phyloP scores from a whole-genome alignment of 208 protist genomes.

The Acanthamoeba sp. region DNA sequence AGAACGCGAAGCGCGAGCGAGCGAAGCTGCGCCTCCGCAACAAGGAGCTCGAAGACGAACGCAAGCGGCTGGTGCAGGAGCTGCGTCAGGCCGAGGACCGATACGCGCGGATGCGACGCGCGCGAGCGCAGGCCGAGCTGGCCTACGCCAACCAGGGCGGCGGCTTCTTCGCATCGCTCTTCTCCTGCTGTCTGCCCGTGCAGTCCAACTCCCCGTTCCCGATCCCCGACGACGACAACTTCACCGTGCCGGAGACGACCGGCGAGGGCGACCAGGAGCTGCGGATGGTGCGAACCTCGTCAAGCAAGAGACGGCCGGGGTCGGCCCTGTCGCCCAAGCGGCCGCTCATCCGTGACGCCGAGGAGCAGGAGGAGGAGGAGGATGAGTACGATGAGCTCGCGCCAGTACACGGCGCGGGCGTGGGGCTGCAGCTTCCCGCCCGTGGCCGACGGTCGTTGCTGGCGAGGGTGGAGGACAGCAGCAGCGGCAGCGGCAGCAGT shows the following conservation, averaged over 20 bases:
- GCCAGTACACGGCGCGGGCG: neutral
- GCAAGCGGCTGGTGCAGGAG: constrained; percentile 14
- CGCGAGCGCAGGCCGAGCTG: neutral
- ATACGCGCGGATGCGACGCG: neutral
- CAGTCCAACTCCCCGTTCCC: neutral
- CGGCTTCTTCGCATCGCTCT: constrained; percentile 3
- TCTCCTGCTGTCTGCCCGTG: neutral
- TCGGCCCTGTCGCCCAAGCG: neutral
- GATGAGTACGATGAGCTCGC: neutral
- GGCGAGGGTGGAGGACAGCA: neutral
- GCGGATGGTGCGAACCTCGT: neutral
- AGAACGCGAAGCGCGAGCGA: neutral
- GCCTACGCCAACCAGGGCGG: neutral
- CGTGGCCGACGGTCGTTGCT: neutral
- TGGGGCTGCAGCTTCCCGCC: neutral
- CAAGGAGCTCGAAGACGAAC: neutral
- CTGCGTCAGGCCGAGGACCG: neutral
- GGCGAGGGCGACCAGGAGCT: neutral
- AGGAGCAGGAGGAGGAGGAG: neutral
- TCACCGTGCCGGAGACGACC: constrained; percentile 4
- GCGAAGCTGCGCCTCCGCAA: constrained; percentile 15
- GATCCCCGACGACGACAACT: neutral
- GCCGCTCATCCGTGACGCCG: neutral
- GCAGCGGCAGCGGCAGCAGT: neutral
- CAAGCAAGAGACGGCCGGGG: neutral